phyloP scores from a whole-genome alignment of 306 rosid species.

The Prunus mume region DNA sequence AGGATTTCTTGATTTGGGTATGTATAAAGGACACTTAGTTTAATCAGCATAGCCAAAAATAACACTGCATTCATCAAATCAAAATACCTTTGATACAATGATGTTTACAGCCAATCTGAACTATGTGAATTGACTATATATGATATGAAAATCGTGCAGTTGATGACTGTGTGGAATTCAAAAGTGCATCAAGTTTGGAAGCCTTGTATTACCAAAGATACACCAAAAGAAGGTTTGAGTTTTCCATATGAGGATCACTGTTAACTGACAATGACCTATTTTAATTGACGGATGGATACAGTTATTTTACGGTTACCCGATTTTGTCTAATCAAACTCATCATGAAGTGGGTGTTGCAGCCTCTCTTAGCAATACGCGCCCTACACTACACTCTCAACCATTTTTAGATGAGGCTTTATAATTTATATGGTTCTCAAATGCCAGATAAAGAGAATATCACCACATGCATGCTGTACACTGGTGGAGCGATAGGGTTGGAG shows the following conservation, averaged over 20 bases:
- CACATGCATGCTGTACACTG: neutral
- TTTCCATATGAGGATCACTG: constrained; percentile 2
- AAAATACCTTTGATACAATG: neutral
- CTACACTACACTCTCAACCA: neutral
- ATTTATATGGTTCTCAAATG: neutral
- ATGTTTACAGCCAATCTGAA: neutral
- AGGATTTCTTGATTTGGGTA: neutral
- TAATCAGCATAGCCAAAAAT: neutral
- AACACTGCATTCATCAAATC: neutral
- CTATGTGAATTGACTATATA: constrained; percentile 14
- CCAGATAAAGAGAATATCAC: neutral
- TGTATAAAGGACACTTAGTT: neutral
- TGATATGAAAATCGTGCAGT: constrained; percentile 48
- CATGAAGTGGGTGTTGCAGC: constrained; percentile 2
- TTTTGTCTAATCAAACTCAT: constrained; percentile 5
- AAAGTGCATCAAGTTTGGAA: constrained; percentile 59
- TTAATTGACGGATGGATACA: neutral
- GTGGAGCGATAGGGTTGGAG: neutral
- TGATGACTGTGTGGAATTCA: constrained; percentile 65
- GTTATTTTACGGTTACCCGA: constrained; percentile 7
- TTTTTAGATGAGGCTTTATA: neutral
- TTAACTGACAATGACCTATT: neutral
- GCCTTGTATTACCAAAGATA: constrained; percentile 59
- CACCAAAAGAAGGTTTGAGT: constrained; percentile 49
- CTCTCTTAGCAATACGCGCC: constrained; percentile 6